Base-by-base conservation (phyloP, 1,284 basidiomycete species). In the Cutaneotrichosporon dermatis region DNA sequence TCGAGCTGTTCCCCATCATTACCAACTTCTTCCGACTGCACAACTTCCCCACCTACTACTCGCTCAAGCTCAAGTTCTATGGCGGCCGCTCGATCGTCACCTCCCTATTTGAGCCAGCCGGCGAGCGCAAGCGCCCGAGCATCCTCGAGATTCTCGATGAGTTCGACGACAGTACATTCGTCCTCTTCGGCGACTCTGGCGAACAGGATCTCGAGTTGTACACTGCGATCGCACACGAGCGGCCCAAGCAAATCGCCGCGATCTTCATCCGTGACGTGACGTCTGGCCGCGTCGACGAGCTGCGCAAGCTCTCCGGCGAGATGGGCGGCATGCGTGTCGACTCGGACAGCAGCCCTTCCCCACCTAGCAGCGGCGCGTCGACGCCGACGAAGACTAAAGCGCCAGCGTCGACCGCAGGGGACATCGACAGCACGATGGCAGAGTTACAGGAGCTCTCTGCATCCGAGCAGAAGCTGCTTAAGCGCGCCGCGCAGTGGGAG, bases 191-290 rank as follows among this genome's bases (percentile, higher is more conserved):
- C 8, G 92, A 95, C 74, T 85, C 86, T 0, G 91, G 90, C 41
- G 91, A 94, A 72, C 90, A 92, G 69, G 92, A 94, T 75, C 79
- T 94, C 44, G 90, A 93, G 73, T 80, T 94, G 3, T 94, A 93
- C 72, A 80, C 86, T 7, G 79, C 83, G 60, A 71, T 92, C 16
- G 89, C 90, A 0, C 75, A 78, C 25, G 86, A 89, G 60, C 81
- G 85, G 13, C 87, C 88, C 0, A 44, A 71, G 10, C 75, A 76
- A 59, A 68, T 80, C 42, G 75, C 86, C 4, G 89, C 82, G 3
- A 83, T 94, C 44, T 89, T 89, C 76, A 85, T 94, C 51, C 83
- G 90, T 33, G 87, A 92, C 68, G 88, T 86, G 57, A 83, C 79
- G 2, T 76, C 61, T 34, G 60, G 63, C 15, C 60, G 66, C 12